Evolutionary conservation across 2,329 filamentous ascomycete genomes (phyloP).

Genomic region (Aureobasidium melanogenum): DNA sequence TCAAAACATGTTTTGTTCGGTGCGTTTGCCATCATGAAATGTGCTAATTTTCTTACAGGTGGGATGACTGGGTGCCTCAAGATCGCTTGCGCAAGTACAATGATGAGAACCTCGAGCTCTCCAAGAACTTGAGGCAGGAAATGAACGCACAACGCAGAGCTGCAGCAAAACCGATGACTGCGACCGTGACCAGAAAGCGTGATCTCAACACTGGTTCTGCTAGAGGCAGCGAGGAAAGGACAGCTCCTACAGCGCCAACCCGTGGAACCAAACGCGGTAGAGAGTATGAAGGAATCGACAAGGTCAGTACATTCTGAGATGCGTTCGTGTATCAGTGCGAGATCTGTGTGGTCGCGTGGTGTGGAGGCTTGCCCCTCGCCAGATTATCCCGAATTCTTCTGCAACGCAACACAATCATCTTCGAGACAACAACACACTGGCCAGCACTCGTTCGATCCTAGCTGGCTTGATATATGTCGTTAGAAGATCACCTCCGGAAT

Average conservation of each 20-base stretch:
- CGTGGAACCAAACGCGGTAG: slow-evolving; percentile 65
- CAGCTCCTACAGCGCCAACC: slow-evolving; percentile 49
- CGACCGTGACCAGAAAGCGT: slow-evolving; percentile 44
- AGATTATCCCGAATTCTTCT: background rate
- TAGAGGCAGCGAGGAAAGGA: slow-evolving; percentile 70
- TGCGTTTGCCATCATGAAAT: slow-evolving; percentile 9
- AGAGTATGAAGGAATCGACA: slow-evolving; percentile 69
- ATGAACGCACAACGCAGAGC: slow-evolving; percentile 50
- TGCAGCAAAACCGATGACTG: slow-evolving; percentile 32
- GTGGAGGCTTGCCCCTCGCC: slow-evolving; percentile 4
- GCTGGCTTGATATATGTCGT: background rate
- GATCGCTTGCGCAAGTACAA: slow-evolving; percentile 91
- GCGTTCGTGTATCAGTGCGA: background rate
- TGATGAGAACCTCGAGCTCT: slow-evolving; percentile 89
- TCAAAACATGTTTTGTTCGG: background rate
- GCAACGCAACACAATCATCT: background rate
- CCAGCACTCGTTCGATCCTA: background rate
- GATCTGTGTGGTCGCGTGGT: background rate
- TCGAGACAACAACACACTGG: too few species aligned
- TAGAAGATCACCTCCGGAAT: background rate
- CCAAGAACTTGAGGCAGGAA: slow-evolving; percentile 62
- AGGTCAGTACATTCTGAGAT: slow-evolving; percentile 42
- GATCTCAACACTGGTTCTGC: slow-evolving; percentile 43
- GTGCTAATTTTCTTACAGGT: slow-evolving; percentile 40
- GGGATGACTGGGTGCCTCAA: slow-evolving; percentile 96